Evolutionary conservation across 495 filamentous ascomycete species (phyloP).

Genomic region (Penicillium maclennaniae): DNA sequence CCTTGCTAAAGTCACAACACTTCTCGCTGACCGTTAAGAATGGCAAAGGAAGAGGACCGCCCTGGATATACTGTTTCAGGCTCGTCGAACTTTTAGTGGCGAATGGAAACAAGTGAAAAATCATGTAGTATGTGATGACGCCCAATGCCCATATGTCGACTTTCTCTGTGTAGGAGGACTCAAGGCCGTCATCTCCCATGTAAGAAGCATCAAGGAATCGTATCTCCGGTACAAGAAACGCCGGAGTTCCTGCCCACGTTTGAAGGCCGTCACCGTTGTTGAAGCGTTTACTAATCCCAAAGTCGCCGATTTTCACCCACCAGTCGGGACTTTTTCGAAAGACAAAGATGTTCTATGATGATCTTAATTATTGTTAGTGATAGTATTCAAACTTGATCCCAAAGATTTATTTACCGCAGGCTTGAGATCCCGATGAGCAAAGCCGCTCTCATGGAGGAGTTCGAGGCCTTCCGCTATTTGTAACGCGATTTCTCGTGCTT

Average conservation of each 20-base stretch:
- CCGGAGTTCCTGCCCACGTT: too few relatives aligned
- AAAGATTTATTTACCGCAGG: conserved; percentile 30
- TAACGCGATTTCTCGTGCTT: conserved; percentile 32
- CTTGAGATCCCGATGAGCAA: conserved; percentile 48
- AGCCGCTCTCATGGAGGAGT: conserved; percentile 42
- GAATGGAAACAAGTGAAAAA: conserved; percentile 7
- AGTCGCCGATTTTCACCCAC: conserved; percentile 27
- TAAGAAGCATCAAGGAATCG: background rate
- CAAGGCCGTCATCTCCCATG: background rate
- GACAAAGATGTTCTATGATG: conserved; percentile 13
- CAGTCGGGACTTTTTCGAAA: conserved; percentile 17
- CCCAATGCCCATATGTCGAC: conserved; percentile 12
- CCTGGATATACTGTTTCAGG: background rate
- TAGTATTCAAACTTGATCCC: background rate
- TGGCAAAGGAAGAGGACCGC: background rate
- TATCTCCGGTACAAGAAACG: conserved; percentile 2
- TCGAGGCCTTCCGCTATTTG: conserved; percentile 42
- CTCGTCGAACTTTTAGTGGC: background rate
- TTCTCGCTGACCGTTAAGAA: background rate
- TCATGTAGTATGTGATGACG: conserved; percentile 1
- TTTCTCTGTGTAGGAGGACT: background rate
- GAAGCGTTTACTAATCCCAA: too few relatives aligned
- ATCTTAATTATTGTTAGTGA: background rate
- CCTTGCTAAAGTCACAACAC: background rate
- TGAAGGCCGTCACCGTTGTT: too few relatives aligned